Evolutionary conservation across 1,139 yeast species (phyloP).

Genomic region (Suhomyces choctaworum): DNA sequence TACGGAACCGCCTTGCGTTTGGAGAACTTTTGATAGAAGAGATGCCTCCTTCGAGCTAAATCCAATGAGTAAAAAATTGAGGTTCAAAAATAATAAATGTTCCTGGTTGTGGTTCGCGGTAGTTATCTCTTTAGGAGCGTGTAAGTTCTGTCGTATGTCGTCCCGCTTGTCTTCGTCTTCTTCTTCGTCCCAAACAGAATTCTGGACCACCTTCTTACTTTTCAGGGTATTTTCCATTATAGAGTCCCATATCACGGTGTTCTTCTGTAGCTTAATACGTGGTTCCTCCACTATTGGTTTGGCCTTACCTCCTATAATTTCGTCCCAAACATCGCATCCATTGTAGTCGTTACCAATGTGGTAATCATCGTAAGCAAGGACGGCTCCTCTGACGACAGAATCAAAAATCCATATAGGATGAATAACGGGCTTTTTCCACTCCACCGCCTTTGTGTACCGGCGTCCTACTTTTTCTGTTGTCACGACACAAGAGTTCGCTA

Average conservation of each 20-base stretch:
- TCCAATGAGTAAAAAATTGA: conserved; percentile 39
- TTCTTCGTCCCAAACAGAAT: conserved; percentile 36
- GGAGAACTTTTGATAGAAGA: conserved; percentile 39
- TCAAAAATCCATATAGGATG: conserved; percentile 78
- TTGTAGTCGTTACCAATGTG: conserved; percentile 28
- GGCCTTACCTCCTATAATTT: conserved; percentile 13
- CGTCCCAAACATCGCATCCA: conserved; percentile 56
- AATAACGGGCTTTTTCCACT: conserved; percentile 68
- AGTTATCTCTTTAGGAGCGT: neutral
- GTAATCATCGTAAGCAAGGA: conserved; percentile 51
- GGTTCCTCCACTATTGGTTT: conserved; percentile 8
- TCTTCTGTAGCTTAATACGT: conserved; percentile 25
- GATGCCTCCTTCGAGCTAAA: conserved; percentile 35
- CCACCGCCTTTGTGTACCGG: conserved; percentile 60
- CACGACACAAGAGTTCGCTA: conserved; percentile 51
- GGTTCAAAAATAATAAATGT: conserved; percentile 33
- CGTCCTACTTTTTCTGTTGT: conserved; percentile 58
- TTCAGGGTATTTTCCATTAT: conserved; percentile 41
- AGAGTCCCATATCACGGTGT: conserved; percentile 48
- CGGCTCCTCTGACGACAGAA: conserved; percentile 60
- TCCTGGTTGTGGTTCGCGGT: neutral
- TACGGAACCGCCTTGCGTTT: conserved; percentile 44
- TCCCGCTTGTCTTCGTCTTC: conserved; percentile 10
- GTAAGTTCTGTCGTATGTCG: neutral
- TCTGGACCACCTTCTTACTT: conserved; percentile 17